Conservation (phyloP, 306 rosid species). For the Crataegus laevigata region DNA sequence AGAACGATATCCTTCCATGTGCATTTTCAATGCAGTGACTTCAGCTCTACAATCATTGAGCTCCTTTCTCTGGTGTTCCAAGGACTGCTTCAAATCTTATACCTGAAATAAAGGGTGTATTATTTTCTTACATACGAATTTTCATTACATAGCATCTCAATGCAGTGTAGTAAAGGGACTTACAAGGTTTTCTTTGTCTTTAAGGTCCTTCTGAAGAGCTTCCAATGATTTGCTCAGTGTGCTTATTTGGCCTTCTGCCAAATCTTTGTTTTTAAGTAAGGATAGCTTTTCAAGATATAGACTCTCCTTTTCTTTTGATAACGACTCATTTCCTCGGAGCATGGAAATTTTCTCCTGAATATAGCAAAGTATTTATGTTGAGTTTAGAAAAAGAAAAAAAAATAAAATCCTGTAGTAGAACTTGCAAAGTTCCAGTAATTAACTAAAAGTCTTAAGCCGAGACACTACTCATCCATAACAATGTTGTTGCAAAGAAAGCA, state of each 20-base stretch:
- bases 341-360: slow-evolving; percentile 79
- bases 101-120: slow-evolving; percentile 43
- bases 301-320: slow-evolving; percentile 50
- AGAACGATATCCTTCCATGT: slow-evolving; percentile 54
- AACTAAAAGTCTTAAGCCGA: neutral
- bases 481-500: neutral
- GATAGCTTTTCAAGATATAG: slow-evolving; percentile 54
- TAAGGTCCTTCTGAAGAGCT: slow-evolving; percentile 70
- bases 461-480: neutral
- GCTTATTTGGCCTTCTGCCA: slow-evolving; percentile 58
- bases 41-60: slow-evolving; percentile 78
- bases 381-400: neutral
- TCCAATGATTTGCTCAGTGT: slow-evolving; percentile 70
- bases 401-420: neutral
- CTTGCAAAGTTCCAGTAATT: neutral
- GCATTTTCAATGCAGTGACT: slow-evolving; percentile 84
- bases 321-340: slow-evolving; percentile 50
- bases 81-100: slow-evolving; percentile 65
- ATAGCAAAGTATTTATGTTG: slow-evolving; percentile 1
- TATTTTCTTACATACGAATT: slow-evolving; percentile 10
- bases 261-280: slow-evolving; percentile 59
- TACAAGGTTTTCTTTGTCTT: slow-evolving; percentile 80
- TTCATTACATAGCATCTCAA: slow-evolving; percentile 20
- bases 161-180: slow-evolving; percentile 12
- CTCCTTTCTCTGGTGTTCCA: slow-evolving; percentile 71